phyloP scores from a whole-genome alignment of 1,284 basidiomycete genomes.

The Tausonia pullulans region DNA sequence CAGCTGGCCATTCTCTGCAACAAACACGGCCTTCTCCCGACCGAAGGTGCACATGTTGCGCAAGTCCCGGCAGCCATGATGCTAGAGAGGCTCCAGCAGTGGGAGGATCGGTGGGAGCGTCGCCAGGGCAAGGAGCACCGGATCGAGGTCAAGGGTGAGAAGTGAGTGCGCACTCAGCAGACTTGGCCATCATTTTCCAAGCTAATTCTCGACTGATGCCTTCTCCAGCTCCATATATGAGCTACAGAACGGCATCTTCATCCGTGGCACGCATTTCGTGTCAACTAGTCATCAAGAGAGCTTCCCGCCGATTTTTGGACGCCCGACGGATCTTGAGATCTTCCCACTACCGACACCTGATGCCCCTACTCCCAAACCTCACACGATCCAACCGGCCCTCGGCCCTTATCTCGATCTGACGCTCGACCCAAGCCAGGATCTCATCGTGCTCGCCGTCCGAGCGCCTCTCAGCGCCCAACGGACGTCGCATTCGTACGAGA shows the following conservation, averaged over 20 bases:
- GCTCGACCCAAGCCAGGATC: slow-evolving; percentile 9
- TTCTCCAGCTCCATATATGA: slow-evolving; percentile 6
- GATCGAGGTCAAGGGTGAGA: no score
- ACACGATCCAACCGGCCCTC: neutral
- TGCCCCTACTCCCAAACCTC: neutral
- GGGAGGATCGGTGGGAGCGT: no score
- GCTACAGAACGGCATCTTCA: slow-evolving; percentile 4
- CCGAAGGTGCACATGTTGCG: no score
- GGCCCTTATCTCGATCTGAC: slow-evolving; percentile 12
- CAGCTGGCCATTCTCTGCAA: no score
- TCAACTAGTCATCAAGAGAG: neutral
- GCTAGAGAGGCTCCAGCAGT: no score
- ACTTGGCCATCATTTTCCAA: no score
- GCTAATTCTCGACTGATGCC: no score
- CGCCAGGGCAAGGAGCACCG: no score
- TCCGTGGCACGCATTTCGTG: neutral
- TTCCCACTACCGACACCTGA: neutral
- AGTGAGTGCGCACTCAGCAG: no score
- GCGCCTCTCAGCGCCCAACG: neutral
- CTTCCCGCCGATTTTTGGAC: no score
- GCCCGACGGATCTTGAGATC: neutral
- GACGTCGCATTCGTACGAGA: neutral
- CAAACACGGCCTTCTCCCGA: no score
- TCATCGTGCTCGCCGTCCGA: slow-evolving; percentile 6
- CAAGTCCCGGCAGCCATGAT: no score